Conservation (phyloP, 306 rosid species). For the peach (Prunus persica) region DNA sequence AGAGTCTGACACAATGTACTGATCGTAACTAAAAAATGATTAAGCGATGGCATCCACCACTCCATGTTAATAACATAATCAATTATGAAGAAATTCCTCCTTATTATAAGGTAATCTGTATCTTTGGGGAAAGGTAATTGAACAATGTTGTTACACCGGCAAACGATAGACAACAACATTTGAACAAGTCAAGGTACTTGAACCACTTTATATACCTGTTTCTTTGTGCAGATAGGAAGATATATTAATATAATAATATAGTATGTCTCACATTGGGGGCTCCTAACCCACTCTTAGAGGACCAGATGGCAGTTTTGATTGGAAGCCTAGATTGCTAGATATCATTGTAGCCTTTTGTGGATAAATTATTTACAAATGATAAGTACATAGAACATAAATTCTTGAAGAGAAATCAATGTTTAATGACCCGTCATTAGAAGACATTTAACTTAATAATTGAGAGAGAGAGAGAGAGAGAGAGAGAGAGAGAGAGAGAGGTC, state of each 20-base stretch:
- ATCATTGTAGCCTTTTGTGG: neutral
- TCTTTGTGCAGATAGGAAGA: neutral
- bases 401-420: neutral
- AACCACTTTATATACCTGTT: neutral
- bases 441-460: neutral
- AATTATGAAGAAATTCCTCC: neutral
- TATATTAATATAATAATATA: neutral
- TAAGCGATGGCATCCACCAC: too few species aligned
- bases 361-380: neutral
- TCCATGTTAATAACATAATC: too few species aligned
- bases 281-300: neutral
- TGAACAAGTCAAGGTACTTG: neutral
- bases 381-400: neutral
- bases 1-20: too few species aligned
- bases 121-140: neutral
- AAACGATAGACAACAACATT: neutral
- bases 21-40: too few species aligned
- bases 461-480: too few species aligned
- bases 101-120: neutral
- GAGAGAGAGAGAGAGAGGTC: too few species aligned
- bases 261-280: neutral
- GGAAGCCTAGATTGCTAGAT: neutral
- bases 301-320: neutral
- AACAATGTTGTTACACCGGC: neutral
- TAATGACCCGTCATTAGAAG: neutral